Evolutionary conservation across 176 grass and related monocot species (phyloP).

Genomic region (Aechmea fasciata): DNA sequence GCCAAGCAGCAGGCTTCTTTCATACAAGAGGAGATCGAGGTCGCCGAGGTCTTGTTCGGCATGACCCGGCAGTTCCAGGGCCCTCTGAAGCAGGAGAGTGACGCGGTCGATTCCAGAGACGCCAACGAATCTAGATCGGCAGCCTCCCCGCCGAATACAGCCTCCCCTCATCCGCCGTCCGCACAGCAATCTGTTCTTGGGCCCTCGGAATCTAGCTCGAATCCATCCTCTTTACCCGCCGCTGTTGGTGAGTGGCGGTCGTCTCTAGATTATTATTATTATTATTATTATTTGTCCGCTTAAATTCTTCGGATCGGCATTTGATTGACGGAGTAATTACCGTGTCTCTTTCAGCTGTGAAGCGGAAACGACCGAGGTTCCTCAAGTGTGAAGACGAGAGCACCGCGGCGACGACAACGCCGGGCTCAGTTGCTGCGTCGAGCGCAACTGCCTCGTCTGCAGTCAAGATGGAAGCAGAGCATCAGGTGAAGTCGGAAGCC

Average conservation of each 20-base stretch:
- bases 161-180: constrained; percentile 2
- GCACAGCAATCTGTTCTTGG: constrained; percentile 30
- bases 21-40: constrained; percentile 95
- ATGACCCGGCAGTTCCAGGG: constrained; percentile 70
- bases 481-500: constrained; percentile 24
- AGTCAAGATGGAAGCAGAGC: constrained; percentile 23
- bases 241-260: constrained; percentile 28
- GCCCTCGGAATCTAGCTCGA: constrained; percentile 44
- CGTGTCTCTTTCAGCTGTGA: constrained; percentile 44
- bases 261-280: background rate
- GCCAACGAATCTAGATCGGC: constrained; percentile 46
- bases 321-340: background rate
- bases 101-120: constrained; percentile 53
- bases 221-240: constrained; percentile 31
- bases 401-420: background rate
- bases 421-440: constrained; percentile 11
- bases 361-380: constrained; percentile 75
- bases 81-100: constrained; percentile 46
- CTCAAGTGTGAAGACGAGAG: constrained; percentile 63
- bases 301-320: too few relatives aligned
- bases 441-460: constrained; percentile 34
- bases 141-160: constrained; percentile 55
- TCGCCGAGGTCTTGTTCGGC: constrained; percentile 92
- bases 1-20: constrained; percentile 67
- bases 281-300: background rate